A percentile compares a stretch with the other conserved stretches of the same genome.
Evolutionary conservation across 345 rosid species (phyloP).

Genomic region (Laguncularia racemosa): DNA sequence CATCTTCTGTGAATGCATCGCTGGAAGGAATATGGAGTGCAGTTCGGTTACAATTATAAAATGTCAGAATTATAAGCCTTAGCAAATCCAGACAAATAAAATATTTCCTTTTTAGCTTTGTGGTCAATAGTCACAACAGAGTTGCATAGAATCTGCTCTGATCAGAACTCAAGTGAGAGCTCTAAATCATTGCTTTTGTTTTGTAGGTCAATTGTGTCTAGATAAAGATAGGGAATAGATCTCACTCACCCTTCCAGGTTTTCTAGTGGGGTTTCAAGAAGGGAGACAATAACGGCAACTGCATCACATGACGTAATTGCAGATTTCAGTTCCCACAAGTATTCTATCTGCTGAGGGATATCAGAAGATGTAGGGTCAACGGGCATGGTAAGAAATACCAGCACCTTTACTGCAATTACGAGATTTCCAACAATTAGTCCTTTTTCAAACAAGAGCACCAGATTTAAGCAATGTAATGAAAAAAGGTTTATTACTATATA

Average conservation of each 20-base stretch:
- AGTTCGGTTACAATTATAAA: no score
- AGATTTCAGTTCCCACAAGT: slow-evolving; percentile 77
- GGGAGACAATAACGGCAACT: slow-evolving; percentile 61
- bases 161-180: no score
- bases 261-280: slow-evolving; percentile 76
- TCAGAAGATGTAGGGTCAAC: slow-evolving; percentile 70
- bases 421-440: slow-evolving; percentile 2
- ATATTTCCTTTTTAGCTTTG: no score
- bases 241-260: slow-evolving; percentile 56
- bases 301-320: slow-evolving; percentile 57
- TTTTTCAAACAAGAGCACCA: not conserved
- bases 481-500: no score
- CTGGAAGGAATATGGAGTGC: slow-evolving; percentile 32
- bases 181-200: not conserved
- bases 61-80: no score
- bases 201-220: not conserved
- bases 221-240: not conserved
- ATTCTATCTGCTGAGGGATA: slow-evolving; percentile 70
- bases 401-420: slow-evolving; percentile 59
- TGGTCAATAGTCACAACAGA: no score
- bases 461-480: not conserved
- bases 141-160: no score
- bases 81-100: no score
- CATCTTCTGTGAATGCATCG: slow-evolving; percentile 73
- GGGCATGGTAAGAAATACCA: slow-evolving; percentile 90